Conservation (phyloP, 768 basidiomycete genomes). For the Mycena amicta region DNA sequence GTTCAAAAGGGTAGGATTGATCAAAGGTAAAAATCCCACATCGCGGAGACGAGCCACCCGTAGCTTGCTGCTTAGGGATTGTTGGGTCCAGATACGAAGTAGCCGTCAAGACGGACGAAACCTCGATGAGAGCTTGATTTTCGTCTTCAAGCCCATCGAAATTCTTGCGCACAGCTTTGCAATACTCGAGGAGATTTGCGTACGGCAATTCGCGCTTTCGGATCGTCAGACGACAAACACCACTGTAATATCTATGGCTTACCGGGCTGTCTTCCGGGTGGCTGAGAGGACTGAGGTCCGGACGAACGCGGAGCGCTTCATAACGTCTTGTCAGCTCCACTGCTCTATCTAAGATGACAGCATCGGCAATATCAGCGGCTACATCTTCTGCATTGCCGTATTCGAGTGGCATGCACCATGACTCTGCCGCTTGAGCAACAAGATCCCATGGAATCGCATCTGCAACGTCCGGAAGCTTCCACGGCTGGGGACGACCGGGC, state of each 20-base stretch:
- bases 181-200: slow-evolving; percentile 65
- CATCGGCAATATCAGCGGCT: slow-evolving; percentile 55
- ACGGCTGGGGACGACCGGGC: slow-evolving; percentile 22
- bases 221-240: too few relatives aligned
- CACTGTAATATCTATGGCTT: too few relatives aligned
- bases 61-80: slow-evolving; percentile 39
- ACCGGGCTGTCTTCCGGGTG: slow-evolving; percentile 68
- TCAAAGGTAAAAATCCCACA: slow-evolving; percentile 50
- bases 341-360: slow-evolving; percentile 74
- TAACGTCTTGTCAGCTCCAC: slow-evolving; percentile 79
- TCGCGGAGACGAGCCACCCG: slow-evolving; percentile 51
- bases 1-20: not conserved
- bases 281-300: slow-evolving; percentile 73
- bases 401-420: slow-evolving; percentile 55
- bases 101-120: slow-evolving; percentile 50
- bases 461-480: slow-evolving; percentile 31
- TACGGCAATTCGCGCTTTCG: slow-evolving; percentile 72
- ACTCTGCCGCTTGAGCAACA: slow-evolving; percentile 52
- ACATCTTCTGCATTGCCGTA: slow-evolving; percentile 37
- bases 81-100: slow-evolving; percentile 64
- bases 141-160: slow-evolving; percentile 64
- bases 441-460: slow-evolving; percentile 65
- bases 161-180: slow-evolving; percentile 59
- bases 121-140: slow-evolving; percentile 74
- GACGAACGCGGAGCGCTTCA: slow-evolving; percentile 54